Evolutionary conservation across 805 yeast genomes (phyloP).

Genomic region (Spencermartinsiella europaea): DNA sequence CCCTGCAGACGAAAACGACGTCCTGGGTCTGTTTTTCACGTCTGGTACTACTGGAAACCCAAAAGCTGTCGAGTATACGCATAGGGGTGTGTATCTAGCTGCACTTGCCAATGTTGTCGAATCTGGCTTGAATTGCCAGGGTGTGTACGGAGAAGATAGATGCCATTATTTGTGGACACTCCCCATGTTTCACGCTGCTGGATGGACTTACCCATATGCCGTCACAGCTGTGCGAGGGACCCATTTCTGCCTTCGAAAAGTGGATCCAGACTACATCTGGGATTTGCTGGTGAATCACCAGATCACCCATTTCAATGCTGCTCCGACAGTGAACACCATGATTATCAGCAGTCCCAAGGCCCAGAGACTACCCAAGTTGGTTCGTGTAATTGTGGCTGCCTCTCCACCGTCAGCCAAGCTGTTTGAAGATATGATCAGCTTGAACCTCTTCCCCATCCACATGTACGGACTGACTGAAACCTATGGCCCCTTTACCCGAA

Average conservation of each 20-base stretch:
- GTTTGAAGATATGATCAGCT: constrained; percentile 30
- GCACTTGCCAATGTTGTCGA: constrained; percentile 31
- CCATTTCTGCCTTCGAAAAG: constrained; percentile 31
- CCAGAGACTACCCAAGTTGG: constrained; percentile 22
- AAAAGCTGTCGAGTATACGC: constrained; percentile 36
- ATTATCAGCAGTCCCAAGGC: constrained; percentile 30
- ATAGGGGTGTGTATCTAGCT: constrained; percentile 31
- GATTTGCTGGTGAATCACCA: constrained; percentile 23
- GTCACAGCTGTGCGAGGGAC: constrained; percentile 36
- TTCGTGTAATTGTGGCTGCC: constrained; percentile 34
- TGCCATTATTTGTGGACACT: constrained; percentile 35
- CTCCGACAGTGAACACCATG: constrained; percentile 35
- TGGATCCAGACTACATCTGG: constrained; percentile 33
- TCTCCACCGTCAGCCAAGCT: constrained; percentile 34
- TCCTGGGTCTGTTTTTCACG: constrained; percentile 29
- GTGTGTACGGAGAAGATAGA: constrained; percentile 22
- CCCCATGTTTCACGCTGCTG: constrained; percentile 36
- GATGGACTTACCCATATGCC: constrained; percentile 36
- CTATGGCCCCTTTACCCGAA: constrained; percentile 32
- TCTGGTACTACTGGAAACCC: constrained; percentile 36
- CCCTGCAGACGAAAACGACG: constrained; percentile 20
- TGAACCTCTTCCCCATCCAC: constrained; percentile 32
- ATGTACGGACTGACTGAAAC: constrained; percentile 35
- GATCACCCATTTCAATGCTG: constrained; percentile 33
- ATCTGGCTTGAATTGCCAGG: constrained; percentile 28